phyloP scores from a whole-genome alignment of 2,329 filamentous ascomycete species.

The Metarhizium sp. region DNA sequence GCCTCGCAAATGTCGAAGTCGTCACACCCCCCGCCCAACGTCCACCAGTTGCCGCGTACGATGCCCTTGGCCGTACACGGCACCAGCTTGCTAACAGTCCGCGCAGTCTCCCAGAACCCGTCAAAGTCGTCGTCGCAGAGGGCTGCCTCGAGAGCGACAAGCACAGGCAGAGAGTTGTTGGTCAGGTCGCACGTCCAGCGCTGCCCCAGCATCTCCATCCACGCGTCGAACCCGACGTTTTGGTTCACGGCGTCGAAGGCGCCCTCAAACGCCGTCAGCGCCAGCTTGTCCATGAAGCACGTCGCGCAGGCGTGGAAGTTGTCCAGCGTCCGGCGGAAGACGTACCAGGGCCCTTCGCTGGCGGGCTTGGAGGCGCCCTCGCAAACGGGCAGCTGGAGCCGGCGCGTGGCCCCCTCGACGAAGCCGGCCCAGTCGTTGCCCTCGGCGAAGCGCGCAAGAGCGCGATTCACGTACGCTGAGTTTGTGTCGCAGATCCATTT shows the following conservation, averaged over 20 bases:
- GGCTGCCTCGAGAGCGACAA: constrained; percentile 16
- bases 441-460: constrained; percentile 10
- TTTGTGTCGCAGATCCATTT: constrained; percentile 25
- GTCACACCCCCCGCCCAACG: constrained; percentile 13
- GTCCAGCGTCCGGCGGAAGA: constrained; percentile 14
- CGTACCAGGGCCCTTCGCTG: constrained; percentile 17
- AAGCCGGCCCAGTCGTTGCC: constrained; percentile 22
- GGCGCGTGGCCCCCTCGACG: constrained; percentile 11
- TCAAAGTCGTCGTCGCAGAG: constrained; percentile 15
- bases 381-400: constrained; percentile 17
- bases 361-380: constrained; percentile 17
- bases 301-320: constrained; percentile 22
- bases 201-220: constrained; percentile 12
- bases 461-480: constrained; percentile 15
- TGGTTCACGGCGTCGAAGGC: constrained; percentile 16
- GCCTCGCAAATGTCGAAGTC: constrained; percentile 22
- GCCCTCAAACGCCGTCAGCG: constrained; percentile 16
- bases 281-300: constrained; percentile 25
- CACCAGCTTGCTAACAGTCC: constrained; percentile 11
- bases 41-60: constrained; percentile 24
- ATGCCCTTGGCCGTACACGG: constrained; percentile 20
- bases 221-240: constrained; percentile 13
- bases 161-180: constrained; percentile 12
- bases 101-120: constrained; percentile 17
- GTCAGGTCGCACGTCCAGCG: constrained; percentile 17